Percentiles rank a stretch among this genome's conserved stretches.
Evolutionary conservation across 129 eudicot species (phyloP).

Genomic region (Pulicaria dysenterica): DNA sequence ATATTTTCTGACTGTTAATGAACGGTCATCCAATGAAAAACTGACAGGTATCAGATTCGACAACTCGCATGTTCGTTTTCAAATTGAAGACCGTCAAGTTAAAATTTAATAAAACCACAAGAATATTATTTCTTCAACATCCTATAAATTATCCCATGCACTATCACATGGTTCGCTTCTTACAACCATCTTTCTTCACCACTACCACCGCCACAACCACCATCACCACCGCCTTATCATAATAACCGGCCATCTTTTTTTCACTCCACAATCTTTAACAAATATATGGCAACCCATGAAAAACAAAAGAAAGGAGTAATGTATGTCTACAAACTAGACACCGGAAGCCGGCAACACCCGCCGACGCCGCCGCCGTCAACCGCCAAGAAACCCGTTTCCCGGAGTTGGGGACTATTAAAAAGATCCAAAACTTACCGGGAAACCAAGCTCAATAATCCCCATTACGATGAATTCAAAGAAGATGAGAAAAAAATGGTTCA

Average conservation of each 20-base stretch:
- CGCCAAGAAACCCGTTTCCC: constrained; percentile 37
- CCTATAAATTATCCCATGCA: constrained; percentile 33
- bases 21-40: constrained; percentile 3
- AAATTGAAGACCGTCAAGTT: neutral
- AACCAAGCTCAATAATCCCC: neutral
- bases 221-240: neutral
- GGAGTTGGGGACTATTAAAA: constrained; percentile 42
- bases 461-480: constrained; percentile 19
- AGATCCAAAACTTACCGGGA: constrained; percentile 60
- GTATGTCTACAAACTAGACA: constrained; percentile 64
- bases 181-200: constrained; percentile 13
- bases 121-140: constrained; percentile 19
- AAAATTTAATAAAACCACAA: neutral
- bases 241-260: neutral
- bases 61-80: constrained; percentile 9
- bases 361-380: constrained; percentile 31
- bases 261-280: neutral
- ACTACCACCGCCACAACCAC: neutral
- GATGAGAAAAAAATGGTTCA: constrained; percentile 39
- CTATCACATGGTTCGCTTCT: constrained; percentile 37
- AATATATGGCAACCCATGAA: constrained; percentile 39
- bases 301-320: constrained; percentile 45
- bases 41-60: constrained; percentile 20
- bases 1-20: neutral
- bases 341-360: constrained; percentile 36